Conservation (phyloP, 2,329 filamentous ascomycete genomes). For the Colletotrichum agaves region DNA sequence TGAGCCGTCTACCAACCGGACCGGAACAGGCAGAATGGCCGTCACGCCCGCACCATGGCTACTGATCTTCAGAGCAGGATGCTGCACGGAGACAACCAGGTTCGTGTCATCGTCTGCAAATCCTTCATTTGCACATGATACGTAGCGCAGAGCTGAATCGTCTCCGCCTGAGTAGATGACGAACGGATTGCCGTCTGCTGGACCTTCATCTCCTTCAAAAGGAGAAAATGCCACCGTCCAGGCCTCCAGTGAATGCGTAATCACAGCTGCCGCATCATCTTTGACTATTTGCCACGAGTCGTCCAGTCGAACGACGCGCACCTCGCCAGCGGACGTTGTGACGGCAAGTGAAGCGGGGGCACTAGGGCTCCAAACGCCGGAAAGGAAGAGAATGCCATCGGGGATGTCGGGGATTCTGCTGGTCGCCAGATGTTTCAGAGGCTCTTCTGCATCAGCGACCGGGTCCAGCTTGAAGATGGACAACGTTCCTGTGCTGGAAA, state of each 20-base stretch:
- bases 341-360: slow-evolving; percentile 68
- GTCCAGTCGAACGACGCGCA: slow-evolving; percentile 65
- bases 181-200: slow-evolving; percentile 40
- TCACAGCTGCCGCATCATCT: slow-evolving; percentile 50
- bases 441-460: slow-evolving; percentile 43
- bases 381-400: slow-evolving; percentile 73
- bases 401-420: slow-evolving; percentile 61
- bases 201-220: slow-evolving; percentile 33
- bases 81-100: slow-evolving; percentile 29
- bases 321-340: slow-evolving; percentile 76
- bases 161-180: slow-evolving; percentile 79
- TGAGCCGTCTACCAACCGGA: slow-evolving; percentile 53
- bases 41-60: slow-evolving; percentile 86
- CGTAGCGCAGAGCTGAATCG: slow-evolving; percentile 70
- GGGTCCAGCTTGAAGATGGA: slow-evolving; percentile 69
- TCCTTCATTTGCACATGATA: slow-evolving; percentile 44
- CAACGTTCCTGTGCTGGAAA: slow-evolving; percentile 80
- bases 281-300: slow-evolving; percentile 52
- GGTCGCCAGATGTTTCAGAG: slow-evolving; percentile 54
- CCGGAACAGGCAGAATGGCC: slow-evolving; percentile 77
- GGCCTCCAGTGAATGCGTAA: slow-evolving; percentile 71
- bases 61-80: slow-evolving; percentile 41
- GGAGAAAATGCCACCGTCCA: slow-evolving; percentile 76
- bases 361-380: slow-evolving; percentile 77
- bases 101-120: slow-evolving; percentile 23